Percentiles rank a stretch among this genome's conserved stretches.
Conservation (phyloP, 2,329 filamentous ascomycete species). For the Didymella exigua region DNA sequence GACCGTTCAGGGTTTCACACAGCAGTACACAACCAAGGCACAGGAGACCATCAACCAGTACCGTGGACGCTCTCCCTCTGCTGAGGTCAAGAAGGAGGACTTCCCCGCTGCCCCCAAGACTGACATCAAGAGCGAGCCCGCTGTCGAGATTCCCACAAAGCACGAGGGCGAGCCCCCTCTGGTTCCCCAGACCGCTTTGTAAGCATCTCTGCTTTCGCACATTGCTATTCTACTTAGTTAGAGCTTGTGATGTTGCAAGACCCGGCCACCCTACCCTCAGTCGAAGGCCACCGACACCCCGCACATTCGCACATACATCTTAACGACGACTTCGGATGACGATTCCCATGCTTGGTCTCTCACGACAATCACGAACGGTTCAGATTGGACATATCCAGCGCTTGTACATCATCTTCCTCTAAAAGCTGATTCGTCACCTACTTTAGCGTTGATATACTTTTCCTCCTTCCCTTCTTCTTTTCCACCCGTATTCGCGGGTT, state of each 20-base stretch:
- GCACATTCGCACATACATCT: slow-evolving; percentile 20
- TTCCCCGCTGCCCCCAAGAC: slow-evolving; percentile 39
- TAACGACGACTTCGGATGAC: slow-evolving; percentile 33
- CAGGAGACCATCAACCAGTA: slow-evolving; percentile 55
- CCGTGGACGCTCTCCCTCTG: slow-evolving; percentile 46
- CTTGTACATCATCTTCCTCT: slow-evolving; percentile 33
- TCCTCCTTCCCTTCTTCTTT: slow-evolving; percentile 22
- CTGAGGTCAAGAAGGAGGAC: slow-evolving; percentile 44
- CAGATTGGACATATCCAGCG: slow-evolving; percentile 36
- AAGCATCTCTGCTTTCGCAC: slow-evolving; percentile 11
- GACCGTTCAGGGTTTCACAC: slow-evolving; percentile 63
- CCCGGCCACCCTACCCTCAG: not conserved
- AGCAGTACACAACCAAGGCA: slow-evolving; percentile 65
- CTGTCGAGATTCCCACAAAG: slow-evolving; percentile 20
- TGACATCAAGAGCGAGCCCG: slow-evolving; percentile 24
- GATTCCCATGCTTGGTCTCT: slow-evolving; percentile 25
- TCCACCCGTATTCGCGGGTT: not conserved
- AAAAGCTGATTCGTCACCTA: slow-evolving; percentile 34
- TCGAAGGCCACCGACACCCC: not conserved
- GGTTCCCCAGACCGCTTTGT: slow-evolving; percentile 38
- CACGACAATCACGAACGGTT: slow-evolving; percentile 29
- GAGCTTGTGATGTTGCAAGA: not conserved
- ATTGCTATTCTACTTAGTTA: not conserved
- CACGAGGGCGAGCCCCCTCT: slow-evolving; percentile 26
- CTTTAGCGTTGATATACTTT: slow-evolving; percentile 29